Conservation (phyloP, 306 rosid species). For the Leucaena leucocephala region DNA sequence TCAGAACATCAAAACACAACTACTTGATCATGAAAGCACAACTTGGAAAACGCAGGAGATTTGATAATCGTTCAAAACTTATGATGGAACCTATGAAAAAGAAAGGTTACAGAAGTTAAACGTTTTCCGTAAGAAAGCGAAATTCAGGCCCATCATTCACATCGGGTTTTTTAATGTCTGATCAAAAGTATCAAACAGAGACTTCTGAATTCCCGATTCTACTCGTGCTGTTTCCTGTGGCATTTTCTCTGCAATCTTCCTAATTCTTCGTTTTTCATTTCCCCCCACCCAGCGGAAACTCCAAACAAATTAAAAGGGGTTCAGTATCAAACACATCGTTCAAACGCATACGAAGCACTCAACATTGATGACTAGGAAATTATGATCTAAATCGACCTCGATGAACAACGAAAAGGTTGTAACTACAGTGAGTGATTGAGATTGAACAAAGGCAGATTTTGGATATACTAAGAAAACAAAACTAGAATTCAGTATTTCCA, state of each 20-base stretch:
- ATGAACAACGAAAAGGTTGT: not conserved
- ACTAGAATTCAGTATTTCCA: not conserved
- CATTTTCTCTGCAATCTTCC: conserved; percentile 12
- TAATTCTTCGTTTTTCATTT: not conserved
- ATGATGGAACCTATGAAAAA: conserved; percentile 8
- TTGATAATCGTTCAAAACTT: not conserved
- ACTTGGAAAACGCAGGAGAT: not conserved
- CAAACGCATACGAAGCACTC: not conserved
- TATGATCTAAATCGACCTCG: not conserved
- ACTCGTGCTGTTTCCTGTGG: not conserved
- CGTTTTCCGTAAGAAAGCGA: conserved; percentile 10
- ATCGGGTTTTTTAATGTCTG: conserved; percentile 21
- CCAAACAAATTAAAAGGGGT: not conserved
- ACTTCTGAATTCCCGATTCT: not conserved
- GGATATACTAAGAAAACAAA: not conserved
- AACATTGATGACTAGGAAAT: not conserved
- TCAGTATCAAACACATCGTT: not conserved
- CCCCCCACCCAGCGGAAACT: not conserved
- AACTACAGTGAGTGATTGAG: not conserved
- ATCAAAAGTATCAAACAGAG: conserved; percentile 1
- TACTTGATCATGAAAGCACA: not conserved
- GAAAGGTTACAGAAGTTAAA: conserved; percentile 4
- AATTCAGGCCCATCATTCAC: conserved; percentile 24
- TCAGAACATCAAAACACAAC: conserved; percentile 3
- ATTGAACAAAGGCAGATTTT: not conserved